These are phyloP conservation scores for Clonostachys solani DNA, from an alignment of 2,329 filamentous ascomycete genomes.

Conservation along the genomic window DNA sequence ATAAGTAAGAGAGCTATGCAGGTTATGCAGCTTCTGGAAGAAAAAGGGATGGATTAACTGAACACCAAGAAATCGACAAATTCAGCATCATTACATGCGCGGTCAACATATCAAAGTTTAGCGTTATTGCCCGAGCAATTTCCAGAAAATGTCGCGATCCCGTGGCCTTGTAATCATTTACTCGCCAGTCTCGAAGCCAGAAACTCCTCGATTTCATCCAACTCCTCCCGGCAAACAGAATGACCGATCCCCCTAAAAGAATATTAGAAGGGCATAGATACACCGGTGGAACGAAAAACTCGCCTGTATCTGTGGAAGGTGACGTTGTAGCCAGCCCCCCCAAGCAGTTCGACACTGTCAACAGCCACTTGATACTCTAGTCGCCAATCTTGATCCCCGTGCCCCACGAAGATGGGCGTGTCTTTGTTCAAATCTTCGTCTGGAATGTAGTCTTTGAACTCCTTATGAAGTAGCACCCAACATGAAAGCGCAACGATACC, in stretches of 20 bases:
- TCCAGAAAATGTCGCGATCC: too few relatives aligned
- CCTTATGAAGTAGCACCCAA: conserved; percentile 65
- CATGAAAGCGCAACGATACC: conserved; percentile 83
- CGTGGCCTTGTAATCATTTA: too few relatives aligned
- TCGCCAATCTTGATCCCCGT: conserved; percentile 74
- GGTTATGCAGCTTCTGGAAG: too few relatives aligned
- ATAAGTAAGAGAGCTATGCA: too few relatives aligned
- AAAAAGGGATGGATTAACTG: too few relatives aligned
- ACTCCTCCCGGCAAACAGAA: conserved; percentile 71
- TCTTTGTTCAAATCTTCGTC: conserved; percentile 49
- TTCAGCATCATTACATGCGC: too few relatives aligned
- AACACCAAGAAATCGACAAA: too few relatives aligned
- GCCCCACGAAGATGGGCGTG: conserved; percentile 84
- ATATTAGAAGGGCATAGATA: too few relatives aligned
- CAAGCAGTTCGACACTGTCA: conserved; percentile 61
- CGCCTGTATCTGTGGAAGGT: conserved; percentile 73
- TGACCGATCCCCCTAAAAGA: conserved; percentile 62
- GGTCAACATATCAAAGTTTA: too few relatives aligned
- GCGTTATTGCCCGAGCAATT: too few relatives aligned
- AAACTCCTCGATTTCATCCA: conserved; percentile 72
- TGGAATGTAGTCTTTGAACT: conserved; percentile 30
- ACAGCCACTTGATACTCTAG: conserved; percentile 67
- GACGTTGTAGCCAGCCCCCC: conserved; percentile 67
- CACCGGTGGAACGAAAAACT: conserved; percentile 15
- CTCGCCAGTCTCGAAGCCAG: conserved; percentile 17